Evolutionary conservation across 768 basidiomycete species (phyloP), one percentile per base, ranked within the genome.

Genomic region (Tulasnella sp.): DNA sequence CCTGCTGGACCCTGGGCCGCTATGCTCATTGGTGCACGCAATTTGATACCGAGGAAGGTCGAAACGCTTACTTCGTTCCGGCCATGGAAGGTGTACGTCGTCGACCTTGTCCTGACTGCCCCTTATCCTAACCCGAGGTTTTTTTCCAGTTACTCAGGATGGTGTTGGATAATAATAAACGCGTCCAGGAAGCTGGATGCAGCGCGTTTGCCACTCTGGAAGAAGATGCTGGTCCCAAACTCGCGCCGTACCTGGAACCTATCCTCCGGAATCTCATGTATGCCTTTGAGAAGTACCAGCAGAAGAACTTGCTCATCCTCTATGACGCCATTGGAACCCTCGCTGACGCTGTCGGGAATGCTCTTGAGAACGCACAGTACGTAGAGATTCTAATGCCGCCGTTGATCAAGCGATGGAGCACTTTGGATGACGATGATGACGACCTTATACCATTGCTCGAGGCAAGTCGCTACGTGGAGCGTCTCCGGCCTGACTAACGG

Each of bases 261-360:
- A 88, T 99, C 52, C 74, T 99, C 58, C 83, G 86, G 53, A 97
- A 97, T 69, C 76, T 99, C 52, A 93, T 98, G 35, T 82, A 89
- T 62, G 96, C 96, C 1, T 99, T 98, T 70, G 81, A 87, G 57
- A 97, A 96, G 71, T 99, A 99, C 70, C 96, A 99, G 67, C 93
- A 96, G 71, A 98, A 98, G 77, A 99, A 99, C 68, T 84, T 98
- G 79, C 78, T 99, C 63, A 99, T 98, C 59, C 73, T 99, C 31
- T 98, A 98, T 66, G 96, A 99, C 65, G 96, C 96, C n/a, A 86
- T 99, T 43, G 96, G 96, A 6, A 99, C 96, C 0, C 75, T 99
- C 35, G 96, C 96, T 6, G 96, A 99, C 66, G 91, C 93, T 3
- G 96, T 99, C 41, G 93, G 93, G 2, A 68, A 82, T 36, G 86